Base-by-base conservation (phyloP, 208 protist species). In the Strigomonas galati region DNA sequence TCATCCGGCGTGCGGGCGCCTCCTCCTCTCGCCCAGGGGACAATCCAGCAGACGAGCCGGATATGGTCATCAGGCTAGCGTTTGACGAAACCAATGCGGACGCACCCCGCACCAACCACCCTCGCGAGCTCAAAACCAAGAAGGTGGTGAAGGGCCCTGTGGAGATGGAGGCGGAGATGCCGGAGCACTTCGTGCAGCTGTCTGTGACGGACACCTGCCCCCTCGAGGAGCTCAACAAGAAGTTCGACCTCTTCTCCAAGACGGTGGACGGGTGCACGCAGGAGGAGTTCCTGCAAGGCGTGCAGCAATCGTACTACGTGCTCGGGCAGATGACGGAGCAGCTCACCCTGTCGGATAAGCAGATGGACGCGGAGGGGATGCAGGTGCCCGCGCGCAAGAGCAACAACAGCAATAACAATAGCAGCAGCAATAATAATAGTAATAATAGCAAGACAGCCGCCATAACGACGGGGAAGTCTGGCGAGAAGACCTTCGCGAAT, bases 291-390 rank as follows among this genome's bases (percentile, higher is more conserved):
- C 30, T 91, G 10, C 30, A 75, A 7, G 89, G 89, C 19, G 78
- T 67, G 52, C 73, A 85, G 58, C 85, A 95, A 64, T 78, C 82
- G 3, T 95, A 95, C 74, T 76, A 79, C 56, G 73, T 78, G 23
- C 53, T 82, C 3, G 81, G 76, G 12, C 71, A 82, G 12, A 58
- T 92, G 17, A 64, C 84, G 15, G 71, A 71, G 15, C 59, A 10
- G 69, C 78, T 54, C 12, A 54, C 55, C 28, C 27, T 46, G 12
- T 9, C 40, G 5, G 40, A 46, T 19, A 46, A 61, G 32, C 55
- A 10, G 55, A 23, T 7, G 9, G 32, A 60, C n/a, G 63, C 69
- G 23, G 51, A 79, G 26, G 65, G 55, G 57, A 37, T 66, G 31
- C 49, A 69, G 74, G 62, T 69, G 63, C 1, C 26, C 54, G 21